Conservation (phyloP, 805 yeast species). For the Wickerhamiella parazyma region DNA sequence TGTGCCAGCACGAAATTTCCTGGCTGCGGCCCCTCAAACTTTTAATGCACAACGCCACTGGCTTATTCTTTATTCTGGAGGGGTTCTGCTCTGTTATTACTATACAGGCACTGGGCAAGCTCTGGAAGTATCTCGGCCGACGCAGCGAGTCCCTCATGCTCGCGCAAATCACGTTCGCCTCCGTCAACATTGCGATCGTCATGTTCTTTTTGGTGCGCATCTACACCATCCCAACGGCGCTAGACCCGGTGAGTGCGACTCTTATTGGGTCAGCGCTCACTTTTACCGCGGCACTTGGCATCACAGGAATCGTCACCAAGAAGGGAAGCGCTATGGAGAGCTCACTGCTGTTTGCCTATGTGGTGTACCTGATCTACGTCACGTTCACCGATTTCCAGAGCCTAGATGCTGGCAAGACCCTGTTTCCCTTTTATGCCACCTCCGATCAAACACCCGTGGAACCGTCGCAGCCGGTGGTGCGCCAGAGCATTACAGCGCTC, state of each 20-base stretch:
- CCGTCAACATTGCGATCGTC: slow-evolving; percentile 61
- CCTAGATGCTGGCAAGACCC: slow-evolving; percentile 7
- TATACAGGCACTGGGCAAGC: slow-evolving; percentile 86
- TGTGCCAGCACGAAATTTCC: slow-evolving; percentile 23
- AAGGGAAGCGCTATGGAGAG: slow-evolving; percentile 86
- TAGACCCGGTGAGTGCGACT: slow-evolving; percentile 64
- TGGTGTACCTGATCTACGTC: slow-evolving; percentile 85
- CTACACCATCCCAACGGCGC: slow-evolving; percentile 53
- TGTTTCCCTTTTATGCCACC: slow-evolving; percentile 11
- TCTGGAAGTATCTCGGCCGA: slow-evolving; percentile 48
- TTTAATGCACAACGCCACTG: slow-evolving; percentile 66
- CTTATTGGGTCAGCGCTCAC: slow-evolving; percentile 78
- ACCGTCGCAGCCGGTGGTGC: not conserved
- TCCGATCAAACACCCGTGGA: not conserved
- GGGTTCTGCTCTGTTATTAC: slow-evolving; percentile 84
- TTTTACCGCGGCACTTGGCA: slow-evolving; percentile 53
- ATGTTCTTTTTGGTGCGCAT: slow-evolving; percentile 71
- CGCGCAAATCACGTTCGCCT: slow-evolving; percentile 54
- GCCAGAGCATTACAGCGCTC: not conserved
- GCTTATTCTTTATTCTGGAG: slow-evolving; percentile 76
- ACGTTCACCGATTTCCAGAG: slow-evolving; percentile 73
- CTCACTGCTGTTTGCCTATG: slow-evolving; percentile 73
- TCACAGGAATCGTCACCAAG: slow-evolving; percentile 71
- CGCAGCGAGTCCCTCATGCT: slow-evolving; percentile 72
- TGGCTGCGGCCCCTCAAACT: slow-evolving; percentile 51